These are phyloP conservation scores for Wickerhamomyces strasburgensis DNA, from an alignment of 805 yeast genomes.

Conservation along the genomic window DNA sequence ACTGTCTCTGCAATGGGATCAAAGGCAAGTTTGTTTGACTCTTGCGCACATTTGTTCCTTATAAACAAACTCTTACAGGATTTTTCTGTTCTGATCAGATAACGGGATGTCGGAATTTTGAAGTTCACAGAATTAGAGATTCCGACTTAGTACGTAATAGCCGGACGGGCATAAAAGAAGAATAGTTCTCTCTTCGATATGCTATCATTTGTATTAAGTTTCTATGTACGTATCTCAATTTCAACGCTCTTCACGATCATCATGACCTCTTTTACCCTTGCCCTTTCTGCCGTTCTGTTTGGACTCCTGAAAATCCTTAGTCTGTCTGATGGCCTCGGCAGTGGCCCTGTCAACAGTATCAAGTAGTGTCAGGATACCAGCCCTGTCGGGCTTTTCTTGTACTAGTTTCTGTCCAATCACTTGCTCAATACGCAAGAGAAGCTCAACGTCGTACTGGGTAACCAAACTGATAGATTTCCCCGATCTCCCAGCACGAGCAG, in stretches of 20 bases:
- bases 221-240: too few species aligned
- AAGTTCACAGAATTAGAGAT: too few species aligned
- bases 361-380: constrained; percentile 70
- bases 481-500: constrained; percentile 90
- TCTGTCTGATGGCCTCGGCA: constrained; percentile 70
- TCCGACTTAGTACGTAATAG: too few species aligned
- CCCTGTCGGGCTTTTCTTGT: constrained; percentile 74
- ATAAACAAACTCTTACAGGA: too few species aligned
- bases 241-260: constrained; percentile 24
- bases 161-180: too few species aligned
- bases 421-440: constrained; percentile 82
- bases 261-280: constrained; percentile 17
- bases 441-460: constrained; percentile 91
- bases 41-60: too few species aligned
- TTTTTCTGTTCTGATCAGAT: too few species aligned
- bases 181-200: too few species aligned
- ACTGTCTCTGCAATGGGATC: too few species aligned
- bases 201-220: too few species aligned
- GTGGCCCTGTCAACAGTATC: constrained; percentile 88
- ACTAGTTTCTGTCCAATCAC: constrained; percentile 81
- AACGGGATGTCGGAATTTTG: too few species aligned
- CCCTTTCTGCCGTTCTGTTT: constrained; percentile 14
- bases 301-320: constrained; percentile 27
- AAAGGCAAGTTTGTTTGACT: too few species aligned
- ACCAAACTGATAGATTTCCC: constrained; percentile 85